phyloP scores from a whole-genome alignment of 2,329 filamentous ascomycete species.

The Diaporthe citrichinensis region DNA sequence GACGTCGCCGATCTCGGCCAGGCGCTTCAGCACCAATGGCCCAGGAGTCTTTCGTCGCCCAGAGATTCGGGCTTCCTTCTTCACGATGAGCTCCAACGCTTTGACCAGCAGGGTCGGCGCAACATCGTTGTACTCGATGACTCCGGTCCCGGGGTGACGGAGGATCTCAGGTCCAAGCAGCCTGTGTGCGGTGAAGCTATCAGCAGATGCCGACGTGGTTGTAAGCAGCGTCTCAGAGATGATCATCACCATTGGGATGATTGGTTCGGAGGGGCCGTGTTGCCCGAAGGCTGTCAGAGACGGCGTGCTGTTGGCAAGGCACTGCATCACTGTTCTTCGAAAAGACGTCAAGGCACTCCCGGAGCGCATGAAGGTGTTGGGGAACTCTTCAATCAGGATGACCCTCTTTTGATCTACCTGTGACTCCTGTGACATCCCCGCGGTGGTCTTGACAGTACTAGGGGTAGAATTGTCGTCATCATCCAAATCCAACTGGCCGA shows the following conservation, averaged over 20 bases:
- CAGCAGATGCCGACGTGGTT: slow-evolving; percentile 85
- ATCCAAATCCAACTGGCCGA: slow-evolving; percentile 74
- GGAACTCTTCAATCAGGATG: slow-evolving; percentile 86
- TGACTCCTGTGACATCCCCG: not conserved
- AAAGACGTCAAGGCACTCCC: slow-evolving; percentile 79
- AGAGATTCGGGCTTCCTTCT: slow-evolving; percentile 87
- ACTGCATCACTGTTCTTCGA: slow-evolving; percentile 80
- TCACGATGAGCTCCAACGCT: slow-evolving; percentile 84
- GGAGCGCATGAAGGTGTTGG: slow-evolving; percentile 78
- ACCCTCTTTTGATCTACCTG: slow-evolving; percentile 61
- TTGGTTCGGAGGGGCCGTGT: slow-evolving; percentile 58
- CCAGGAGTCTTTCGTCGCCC: slow-evolving; percentile 83
- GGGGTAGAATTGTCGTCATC: slow-evolving; percentile 47
- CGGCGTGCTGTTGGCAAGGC: slow-evolving; percentile 77
- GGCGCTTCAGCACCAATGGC: slow-evolving; percentile 80
- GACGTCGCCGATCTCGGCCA: slow-evolving; percentile 92
- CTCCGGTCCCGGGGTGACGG: slow-evolving; percentile 81
- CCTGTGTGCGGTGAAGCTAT: slow-evolving; percentile 94
- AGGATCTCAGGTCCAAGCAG: slow-evolving; percentile 89
- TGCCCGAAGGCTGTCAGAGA: slow-evolving; percentile 64
- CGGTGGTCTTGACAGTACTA: slow-evolving; percentile 43
- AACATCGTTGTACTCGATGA: slow-evolving; percentile 94
- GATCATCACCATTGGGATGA: slow-evolving; percentile 86
- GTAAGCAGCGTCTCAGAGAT: slow-evolving; percentile 92
- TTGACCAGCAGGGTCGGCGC: slow-evolving; percentile 89